A percentile compares a stretch with the other conserved stretches of the same genome.
phyloP scores from a whole-genome alignment of 1,284 basidiomycete genomes.

The Irpex rosettiformis region DNA sequence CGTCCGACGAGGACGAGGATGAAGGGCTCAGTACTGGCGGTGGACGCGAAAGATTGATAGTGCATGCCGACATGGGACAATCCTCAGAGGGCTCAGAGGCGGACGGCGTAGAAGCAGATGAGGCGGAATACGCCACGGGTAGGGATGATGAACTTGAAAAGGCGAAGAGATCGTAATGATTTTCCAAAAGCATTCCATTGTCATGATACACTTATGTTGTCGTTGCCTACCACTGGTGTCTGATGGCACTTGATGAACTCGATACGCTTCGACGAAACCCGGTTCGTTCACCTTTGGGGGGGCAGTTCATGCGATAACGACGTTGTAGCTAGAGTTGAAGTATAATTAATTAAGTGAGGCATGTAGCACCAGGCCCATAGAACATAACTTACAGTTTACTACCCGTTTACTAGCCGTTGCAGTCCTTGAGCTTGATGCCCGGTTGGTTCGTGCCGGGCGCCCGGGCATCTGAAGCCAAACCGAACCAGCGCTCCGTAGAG shows the following conservation, averaged over 20 bases:
- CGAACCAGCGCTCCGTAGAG: slow-evolving; percentile 6
- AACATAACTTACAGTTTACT: too few species aligned
- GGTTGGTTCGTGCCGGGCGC: too few species aligned
- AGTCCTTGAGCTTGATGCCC: too few species aligned
- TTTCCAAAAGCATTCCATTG: slow-evolving; percentile 37
- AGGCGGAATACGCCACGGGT: slow-evolving; percentile 22
- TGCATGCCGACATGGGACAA: slow-evolving; percentile 9
- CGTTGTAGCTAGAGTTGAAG: too few species aligned
- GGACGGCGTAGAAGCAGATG: slow-evolving; percentile 3
- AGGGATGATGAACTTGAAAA: slow-evolving; percentile 13
- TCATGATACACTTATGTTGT: not conserved
- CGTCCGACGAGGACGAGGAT: slow-evolving; percentile 36
- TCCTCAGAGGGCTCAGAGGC: not conserved
- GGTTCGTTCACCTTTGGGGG: too few species aligned
- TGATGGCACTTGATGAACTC: not conserved
- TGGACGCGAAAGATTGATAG: slow-evolving; percentile 28
- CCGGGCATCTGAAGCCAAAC: not conserved
- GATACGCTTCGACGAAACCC: not conserved
- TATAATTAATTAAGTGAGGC: too few species aligned
- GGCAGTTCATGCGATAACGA: too few species aligned
- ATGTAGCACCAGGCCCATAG: too few species aligned
- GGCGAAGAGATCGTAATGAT: slow-evolving; percentile 39
- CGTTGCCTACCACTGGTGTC: not conserved
- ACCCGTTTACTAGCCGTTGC: too few species aligned
- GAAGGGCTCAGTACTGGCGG: slow-evolving; percentile 24